These are phyloP conservation scores for Funneliformis caledonium DNA, from an alignment of 371 early-diverging fungal genomes.

Conservation along the genomic window DNA sequence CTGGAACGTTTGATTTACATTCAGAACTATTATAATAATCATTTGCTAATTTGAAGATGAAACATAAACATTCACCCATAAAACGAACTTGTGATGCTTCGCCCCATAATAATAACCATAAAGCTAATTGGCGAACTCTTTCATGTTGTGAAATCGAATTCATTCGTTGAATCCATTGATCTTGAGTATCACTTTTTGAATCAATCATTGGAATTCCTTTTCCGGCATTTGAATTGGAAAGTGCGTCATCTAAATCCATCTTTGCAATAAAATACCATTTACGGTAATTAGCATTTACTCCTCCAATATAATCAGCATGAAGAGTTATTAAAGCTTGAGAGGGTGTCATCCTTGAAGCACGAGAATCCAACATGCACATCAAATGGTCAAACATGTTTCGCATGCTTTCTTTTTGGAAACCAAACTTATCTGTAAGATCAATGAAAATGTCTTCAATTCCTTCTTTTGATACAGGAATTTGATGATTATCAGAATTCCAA, in stretches of 20 bases:
- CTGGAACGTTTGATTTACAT: slow-evolving; percentile 56
- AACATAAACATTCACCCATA: slow-evolving; percentile 81
- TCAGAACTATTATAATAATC: slow-evolving; percentile 61
- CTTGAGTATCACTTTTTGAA: slow-evolving; percentile 25
- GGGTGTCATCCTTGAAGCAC: slow-evolving; percentile 80
- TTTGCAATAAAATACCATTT: slow-evolving; percentile 89
- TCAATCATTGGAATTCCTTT: slow-evolving; percentile 14
- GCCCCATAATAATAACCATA: slow-evolving; percentile 88
- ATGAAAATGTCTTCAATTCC: slow-evolving; percentile 71
- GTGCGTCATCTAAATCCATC: slow-evolving; percentile 69
- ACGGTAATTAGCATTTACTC: slow-evolving; percentile 83
- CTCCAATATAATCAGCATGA: slow-evolving; percentile 88
- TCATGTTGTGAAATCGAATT: slow-evolving; percentile 70
- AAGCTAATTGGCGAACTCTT: slow-evolving; percentile 74
- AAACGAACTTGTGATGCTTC: slow-evolving; percentile 84
- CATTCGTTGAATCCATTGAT: slow-evolving; percentile 74
- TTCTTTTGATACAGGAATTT: slow-evolving; percentile 67
- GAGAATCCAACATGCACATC: slow-evolving; percentile 84
- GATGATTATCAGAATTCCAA: slow-evolving; percentile 67
- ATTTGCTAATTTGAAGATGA: slow-evolving; percentile 79
- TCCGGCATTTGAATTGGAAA: slow-evolving; percentile 44
- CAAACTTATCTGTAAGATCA: slow-evolving; percentile 68
- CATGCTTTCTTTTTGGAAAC: slow-evolving; percentile 83
- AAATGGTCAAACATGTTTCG: slow-evolving; percentile 78
- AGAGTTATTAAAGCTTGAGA: slow-evolving; percentile 76